These are phyloP conservation scores for Rhizopogon vulgaris DNA, from an alignment of 768 basidiomycete genomes.

Conservation along the genomic window DNA sequence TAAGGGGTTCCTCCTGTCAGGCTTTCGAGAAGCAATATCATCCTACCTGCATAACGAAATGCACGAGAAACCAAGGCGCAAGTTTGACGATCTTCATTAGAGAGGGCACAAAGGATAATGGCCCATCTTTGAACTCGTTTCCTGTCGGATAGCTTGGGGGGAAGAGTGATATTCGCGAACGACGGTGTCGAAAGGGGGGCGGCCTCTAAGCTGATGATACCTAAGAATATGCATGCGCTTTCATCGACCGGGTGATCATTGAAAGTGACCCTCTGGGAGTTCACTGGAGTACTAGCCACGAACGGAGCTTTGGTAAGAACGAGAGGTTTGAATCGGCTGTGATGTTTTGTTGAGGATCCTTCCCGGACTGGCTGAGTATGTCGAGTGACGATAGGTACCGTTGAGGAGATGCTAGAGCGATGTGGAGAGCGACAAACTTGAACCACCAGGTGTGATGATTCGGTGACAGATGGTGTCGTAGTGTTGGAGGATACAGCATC, in stretches of 20 bases:
- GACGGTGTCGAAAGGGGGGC: neutral
- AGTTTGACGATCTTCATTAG: constrained; percentile 33
- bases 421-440: neutral
- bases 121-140: constrained; percentile 49
- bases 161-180: constrained; percentile 42
- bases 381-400: neutral
- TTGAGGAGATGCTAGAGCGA: neutral
- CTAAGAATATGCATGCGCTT: neutral
- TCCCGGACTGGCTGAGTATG: neutral
- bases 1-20: neutral
- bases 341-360: neutral
- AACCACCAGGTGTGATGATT: neutral
- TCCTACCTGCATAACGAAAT: constrained; percentile 57
- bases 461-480: neutral
- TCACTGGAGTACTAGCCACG: neutral
- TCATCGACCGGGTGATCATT: neutral
- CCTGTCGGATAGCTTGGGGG: constrained; percentile 54
- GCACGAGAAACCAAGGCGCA: constrained; percentile 53
- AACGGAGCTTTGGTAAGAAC: neutral
- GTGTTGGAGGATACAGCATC: neutral
- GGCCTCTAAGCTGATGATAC: neutral
- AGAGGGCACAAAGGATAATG: constrained; percentile 45
- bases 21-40: neutral
- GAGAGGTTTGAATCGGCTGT: neutral
- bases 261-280: neutral